These are phyloP conservation scores for Phytophthora pistaciae DNA, from an alignment of 352 stramenopile species.

Conservation along the genomic window DNA sequence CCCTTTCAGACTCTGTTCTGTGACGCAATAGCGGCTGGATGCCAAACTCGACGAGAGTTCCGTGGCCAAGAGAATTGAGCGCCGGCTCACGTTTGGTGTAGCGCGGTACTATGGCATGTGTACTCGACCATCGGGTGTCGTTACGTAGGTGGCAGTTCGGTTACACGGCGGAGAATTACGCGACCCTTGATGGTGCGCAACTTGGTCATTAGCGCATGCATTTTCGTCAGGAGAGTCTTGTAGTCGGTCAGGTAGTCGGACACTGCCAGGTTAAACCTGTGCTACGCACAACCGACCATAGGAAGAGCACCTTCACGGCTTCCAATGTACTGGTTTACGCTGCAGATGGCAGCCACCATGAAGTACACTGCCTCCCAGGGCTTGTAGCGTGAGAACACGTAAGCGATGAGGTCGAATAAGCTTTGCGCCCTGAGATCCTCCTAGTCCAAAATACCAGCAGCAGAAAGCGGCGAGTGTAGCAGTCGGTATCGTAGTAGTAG, in stretches of 20 bases:
- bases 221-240: conserved; percentile 14
- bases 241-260: conserved; percentile 15
- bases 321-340: conserved; percentile 36
- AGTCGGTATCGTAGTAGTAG: conserved; percentile 28
- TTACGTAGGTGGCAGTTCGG: conserved; percentile 7
- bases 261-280: conserved; percentile 31
- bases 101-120: conserved; percentile 6
- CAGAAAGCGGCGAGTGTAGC: conserved; percentile 20
- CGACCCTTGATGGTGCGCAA: conserved; percentile 12
- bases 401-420: conserved; percentile 26
- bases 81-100: conserved; percentile 6
- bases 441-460: conserved; percentile 19
- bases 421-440: conserved; percentile 13
- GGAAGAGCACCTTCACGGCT: conserved; percentile 13
- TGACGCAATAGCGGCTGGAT: conserved; percentile 14
- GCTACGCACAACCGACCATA: conserved; percentile 25
- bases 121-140: conserved; percentile 32
- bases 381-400: conserved; percentile 18
- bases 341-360: conserved; percentile 34
- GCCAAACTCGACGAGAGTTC: conserved; percentile 13
- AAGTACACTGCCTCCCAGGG: conserved; percentile 23
- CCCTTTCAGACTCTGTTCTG: conserved; percentile 6
- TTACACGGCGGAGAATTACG: conserved; percentile 2
- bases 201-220: conserved; percentile 13
- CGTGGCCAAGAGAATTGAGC: conserved; percentile 14